Percentiles rank a stretch among this genome's conserved stretches.
phyloP scores from a whole-genome alignment of 176 grass and related monocot genomes.

The Cymbopogon citratus region DNA sequence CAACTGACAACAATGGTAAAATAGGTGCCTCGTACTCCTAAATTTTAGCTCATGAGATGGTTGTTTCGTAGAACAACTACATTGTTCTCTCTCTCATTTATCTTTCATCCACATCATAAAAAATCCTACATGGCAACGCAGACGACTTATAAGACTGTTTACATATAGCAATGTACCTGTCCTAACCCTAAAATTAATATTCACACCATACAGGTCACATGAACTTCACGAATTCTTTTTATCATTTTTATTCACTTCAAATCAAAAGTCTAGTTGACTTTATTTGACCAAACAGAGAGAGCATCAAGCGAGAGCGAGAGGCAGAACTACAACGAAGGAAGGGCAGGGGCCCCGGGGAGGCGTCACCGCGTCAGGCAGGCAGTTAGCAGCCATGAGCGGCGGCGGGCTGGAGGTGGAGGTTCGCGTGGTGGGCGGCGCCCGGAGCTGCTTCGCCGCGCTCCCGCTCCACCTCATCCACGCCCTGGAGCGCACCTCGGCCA shows the following conservation, averaged over 20 bases:
- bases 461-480: conserved; percentile 75
- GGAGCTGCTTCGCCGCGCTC: conserved; percentile 88
- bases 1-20: too few species aligned
- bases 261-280: neutral
- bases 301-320: neutral
- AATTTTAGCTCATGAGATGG: too few species aligned
- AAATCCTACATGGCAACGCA: too few species aligned
- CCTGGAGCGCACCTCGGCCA: conserved; percentile 55
- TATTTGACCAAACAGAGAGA: neutral
- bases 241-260: neutral
- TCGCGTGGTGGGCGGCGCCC: conserved; percentile 51
- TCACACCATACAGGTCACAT: neutral
- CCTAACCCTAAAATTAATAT: neutral
- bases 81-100: too few species aligned
- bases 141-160: too few species aligned
- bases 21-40: too few species aligned
- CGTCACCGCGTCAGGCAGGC: neutral
- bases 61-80: too few species aligned
- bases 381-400: conserved; percentile 22
- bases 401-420: conserved; percentile 63
- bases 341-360: too few species aligned
- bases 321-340: neutral
- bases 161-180: too few species aligned
- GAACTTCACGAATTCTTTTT: neutral
- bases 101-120: too few species aligned